phyloP scores from a whole-genome alignment of 2,329 filamentous ascomycete species.

The Botrytis tulipae region DNA sequence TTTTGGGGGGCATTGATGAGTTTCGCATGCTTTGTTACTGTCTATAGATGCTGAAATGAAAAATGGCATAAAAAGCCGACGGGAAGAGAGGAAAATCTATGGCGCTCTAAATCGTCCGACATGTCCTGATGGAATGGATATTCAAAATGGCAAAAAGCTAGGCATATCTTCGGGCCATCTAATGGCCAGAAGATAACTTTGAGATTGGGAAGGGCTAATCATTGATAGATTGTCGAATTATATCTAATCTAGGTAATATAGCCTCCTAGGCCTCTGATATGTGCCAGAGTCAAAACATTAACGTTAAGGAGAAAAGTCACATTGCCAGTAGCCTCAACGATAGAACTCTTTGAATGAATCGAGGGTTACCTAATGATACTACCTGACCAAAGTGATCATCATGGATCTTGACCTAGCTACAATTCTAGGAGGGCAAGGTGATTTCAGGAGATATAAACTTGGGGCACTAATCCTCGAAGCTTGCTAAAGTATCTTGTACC shows the following conservation, averaged over 20 bases:
- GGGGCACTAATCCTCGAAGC: neutral
- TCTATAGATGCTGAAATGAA: neutral
- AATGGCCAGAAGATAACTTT: too few relatives aligned
- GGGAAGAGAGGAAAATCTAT: neutral
- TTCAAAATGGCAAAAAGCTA: too few relatives aligned
- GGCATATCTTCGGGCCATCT: too few relatives aligned
- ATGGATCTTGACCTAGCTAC: neutral
- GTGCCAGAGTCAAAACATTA: neutral
- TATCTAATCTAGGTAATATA: neutral
- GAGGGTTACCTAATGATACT: too few relatives aligned
- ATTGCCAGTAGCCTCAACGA: neutral
- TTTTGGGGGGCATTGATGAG: neutral
- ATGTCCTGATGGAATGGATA: neutral
- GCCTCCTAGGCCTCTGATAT: neutral
- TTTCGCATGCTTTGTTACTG: neutral
- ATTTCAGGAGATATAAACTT: neutral
- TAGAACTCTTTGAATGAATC: neutral
- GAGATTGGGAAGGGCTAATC: neutral
- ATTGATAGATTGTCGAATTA: neutral
- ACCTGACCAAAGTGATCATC: neutral
- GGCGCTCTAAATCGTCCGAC: neutral
- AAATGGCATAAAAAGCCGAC: neutral
- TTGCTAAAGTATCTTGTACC: neutral
- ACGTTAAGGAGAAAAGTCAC: neutral
- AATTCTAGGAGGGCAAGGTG: neutral